Evolutionary conservation across 1,284 basidiomycete genomes (phyloP), one percentile per base, ranked within the genome.

Genomic region (Ganoderma lingzhi): DNA sequence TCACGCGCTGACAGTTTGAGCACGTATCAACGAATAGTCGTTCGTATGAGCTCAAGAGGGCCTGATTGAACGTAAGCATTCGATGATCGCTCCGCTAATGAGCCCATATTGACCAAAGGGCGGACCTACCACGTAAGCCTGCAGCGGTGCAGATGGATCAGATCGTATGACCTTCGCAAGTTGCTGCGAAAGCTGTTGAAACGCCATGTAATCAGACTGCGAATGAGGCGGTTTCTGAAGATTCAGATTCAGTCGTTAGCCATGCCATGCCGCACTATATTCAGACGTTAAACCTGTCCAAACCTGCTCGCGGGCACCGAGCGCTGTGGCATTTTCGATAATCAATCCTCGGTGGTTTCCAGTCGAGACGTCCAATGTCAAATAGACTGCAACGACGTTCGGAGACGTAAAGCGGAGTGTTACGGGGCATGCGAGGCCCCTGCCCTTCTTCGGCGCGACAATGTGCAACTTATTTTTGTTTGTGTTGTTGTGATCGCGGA

Each of bases 251-350:
- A 63, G 30, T 64, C 70, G 70, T 68, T 37, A 61, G 61, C 48
- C 35, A 30, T 19, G 17, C 10, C 59, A 62, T 35, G 61, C 39
- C 15, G 42, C 8, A 42, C 48, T 32, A 28, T 44, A 12, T 19
- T 45, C 15, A 45, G 44, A 45, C 37, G 9, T 6, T 30, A 17
- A 58, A 14, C 58, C 59, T 84, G 65, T 73, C 53, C 53, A 17
- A 56, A 90, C 92, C 81, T 83, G 85, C 81, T 93, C 92, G 74
- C 91, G 82, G 23, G 92, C 88, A 4, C 89, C 91, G 76, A 93
- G 90, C 14, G 84, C 86, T 30, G 87, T 84, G 45, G 90, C 83
- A 69, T 84, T 90, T 76, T 91, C 90, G 44, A 89, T 84, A 19
- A 86, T 70, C 32, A 91, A 79, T 3, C 74, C 71, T 14, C 77